These are phyloP conservation scores for Didymella sp. DNA, from an alignment of 2,329 filamentous ascomycete species.

Conservation along the genomic window DNA sequence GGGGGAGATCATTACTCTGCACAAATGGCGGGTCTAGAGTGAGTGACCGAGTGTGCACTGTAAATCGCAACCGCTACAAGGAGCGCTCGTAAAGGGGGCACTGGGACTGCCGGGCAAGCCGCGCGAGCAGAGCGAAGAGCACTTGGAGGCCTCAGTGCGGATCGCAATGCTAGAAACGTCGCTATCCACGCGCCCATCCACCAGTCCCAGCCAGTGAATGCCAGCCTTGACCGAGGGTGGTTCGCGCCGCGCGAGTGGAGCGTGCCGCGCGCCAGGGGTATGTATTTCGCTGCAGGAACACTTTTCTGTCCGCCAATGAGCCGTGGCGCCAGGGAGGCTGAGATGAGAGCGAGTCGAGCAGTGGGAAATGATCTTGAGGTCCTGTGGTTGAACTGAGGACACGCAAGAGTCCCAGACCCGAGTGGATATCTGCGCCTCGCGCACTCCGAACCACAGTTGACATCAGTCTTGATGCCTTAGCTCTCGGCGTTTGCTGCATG, in stretches of 20 bases:
- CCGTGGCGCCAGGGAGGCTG: constrained; percentile 1
- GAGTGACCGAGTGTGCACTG: constrained; percentile 28
- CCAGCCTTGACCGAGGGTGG: constrained; percentile 24
- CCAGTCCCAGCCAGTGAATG: constrained; percentile 8
- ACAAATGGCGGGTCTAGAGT: constrained; percentile 41
- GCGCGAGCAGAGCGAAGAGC: constrained; percentile 34
- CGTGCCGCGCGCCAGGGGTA: constrained; percentile 31
- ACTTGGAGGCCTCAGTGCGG: constrained; percentile 33
- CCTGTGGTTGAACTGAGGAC: constrained; percentile 12
- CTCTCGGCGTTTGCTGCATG: constrained; percentile 12
- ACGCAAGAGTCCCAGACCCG: constrained; percentile 4
- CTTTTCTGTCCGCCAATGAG: constrained; percentile 22
- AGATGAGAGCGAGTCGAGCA: constrained; percentile 3
- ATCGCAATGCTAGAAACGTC: constrained; percentile 42
- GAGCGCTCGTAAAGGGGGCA: constrained; percentile 41
- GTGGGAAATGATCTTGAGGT: constrained; percentile 1
- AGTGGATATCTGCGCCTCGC: constrained; percentile 9
- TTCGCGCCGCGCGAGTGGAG: constrained; percentile 34
- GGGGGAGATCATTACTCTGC: constrained; percentile 44
- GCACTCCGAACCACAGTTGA: constrained; percentile 11
- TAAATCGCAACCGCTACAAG: constrained; percentile 30
- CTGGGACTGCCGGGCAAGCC: constrained; percentile 31
- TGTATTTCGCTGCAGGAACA: constrained; percentile 36
- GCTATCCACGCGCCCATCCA: constrained; percentile 29
- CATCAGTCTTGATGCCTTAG: constrained; percentile 10